Conservation (phyloP, 805 yeast genomes). For the Candida succiphila region DNA sequence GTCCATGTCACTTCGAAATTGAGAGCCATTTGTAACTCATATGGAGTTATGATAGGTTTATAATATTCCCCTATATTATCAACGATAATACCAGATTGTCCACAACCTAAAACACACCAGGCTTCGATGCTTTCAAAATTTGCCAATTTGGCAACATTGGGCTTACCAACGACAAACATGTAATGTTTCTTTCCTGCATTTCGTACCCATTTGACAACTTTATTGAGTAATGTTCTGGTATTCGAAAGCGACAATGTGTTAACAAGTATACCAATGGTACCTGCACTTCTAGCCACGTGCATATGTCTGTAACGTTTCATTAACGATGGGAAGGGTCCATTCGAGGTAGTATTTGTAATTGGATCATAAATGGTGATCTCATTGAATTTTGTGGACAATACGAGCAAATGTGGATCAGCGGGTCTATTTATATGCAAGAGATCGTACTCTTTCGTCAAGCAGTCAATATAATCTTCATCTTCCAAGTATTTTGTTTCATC, state of each 20-base stretch:
- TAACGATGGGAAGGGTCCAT: slow-evolving; percentile 69
- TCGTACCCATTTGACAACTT: slow-evolving; percentile 49
- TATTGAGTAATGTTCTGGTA: slow-evolving; percentile 57
- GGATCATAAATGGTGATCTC: slow-evolving; percentile 44
- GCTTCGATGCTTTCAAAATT: slow-evolving; percentile 90
- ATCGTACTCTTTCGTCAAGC: slow-evolving; percentile 33
- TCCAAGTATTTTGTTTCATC: slow-evolving; percentile 13
- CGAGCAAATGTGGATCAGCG: slow-evolving; percentile 68
- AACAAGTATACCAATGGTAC: slow-evolving; percentile 84
- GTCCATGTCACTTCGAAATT: slow-evolving; percentile 77
- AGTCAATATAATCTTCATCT: slow-evolving; percentile 16
- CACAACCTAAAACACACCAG: slow-evolving; percentile 94
- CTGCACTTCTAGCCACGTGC: slow-evolving; percentile 85
- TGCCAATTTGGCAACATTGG: slow-evolving; percentile 93
- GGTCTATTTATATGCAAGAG: slow-evolving; percentile 69
- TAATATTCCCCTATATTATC: slow-evolving; percentile 74
- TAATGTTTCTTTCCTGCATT: slow-evolving; percentile 85
- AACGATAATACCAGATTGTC: slow-evolving; percentile 83
- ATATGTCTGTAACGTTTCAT: slow-evolving; percentile 78
- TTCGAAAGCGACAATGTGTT: slow-evolving; percentile 80
- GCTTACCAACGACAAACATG: slow-evolving; percentile 93
- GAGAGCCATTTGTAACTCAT: slow-evolving; percentile 77
- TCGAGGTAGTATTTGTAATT: slow-evolving; percentile 15
- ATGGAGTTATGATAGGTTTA: slow-evolving; percentile 91
- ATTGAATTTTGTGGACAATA: slow-evolving; percentile 61